Conservation (phyloP, 140 eudicot genomes). For the Artemisia princeps region DNA sequence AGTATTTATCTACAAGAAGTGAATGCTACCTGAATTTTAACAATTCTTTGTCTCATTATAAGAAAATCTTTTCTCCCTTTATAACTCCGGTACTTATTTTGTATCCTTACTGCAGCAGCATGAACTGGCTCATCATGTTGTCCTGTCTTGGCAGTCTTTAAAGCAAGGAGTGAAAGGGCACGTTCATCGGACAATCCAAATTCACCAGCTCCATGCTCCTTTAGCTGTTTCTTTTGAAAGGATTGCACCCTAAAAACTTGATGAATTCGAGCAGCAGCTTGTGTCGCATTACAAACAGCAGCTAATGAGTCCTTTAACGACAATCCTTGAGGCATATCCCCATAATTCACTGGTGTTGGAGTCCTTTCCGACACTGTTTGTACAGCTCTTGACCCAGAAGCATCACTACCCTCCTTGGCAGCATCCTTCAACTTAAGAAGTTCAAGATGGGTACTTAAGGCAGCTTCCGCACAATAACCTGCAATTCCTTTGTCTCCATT, state of each 20-base stretch:
- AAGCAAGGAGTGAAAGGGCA: constrained; percentile 67
- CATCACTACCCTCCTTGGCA: constrained; percentile 27
- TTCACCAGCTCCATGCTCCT: constrained; percentile 51
- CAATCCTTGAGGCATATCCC: constrained; percentile 53
- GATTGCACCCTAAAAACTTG: constrained; percentile 88
- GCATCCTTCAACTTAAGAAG: constrained; percentile 51
- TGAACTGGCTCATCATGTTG: constrained; percentile 62
- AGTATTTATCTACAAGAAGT: neutral
- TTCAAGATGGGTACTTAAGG: constrained; percentile 62
- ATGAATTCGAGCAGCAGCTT: constrained; percentile 91
- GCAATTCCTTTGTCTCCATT: constrained; percentile 92
- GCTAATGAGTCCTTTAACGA: constrained; percentile 88
- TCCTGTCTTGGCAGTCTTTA: constrained; percentile 48
- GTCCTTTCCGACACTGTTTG: constrained; percentile 57
- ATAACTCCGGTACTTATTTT: constrained; percentile 76
- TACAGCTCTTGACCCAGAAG: constrained; percentile 40
- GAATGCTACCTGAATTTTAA: constrained; percentile 71
- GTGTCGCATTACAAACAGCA: constrained; percentile 92
- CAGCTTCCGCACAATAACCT: constrained; percentile 76
- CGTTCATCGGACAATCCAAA: constrained; percentile 65
- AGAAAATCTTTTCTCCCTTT: constrained; percentile 82
- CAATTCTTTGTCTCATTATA: constrained; percentile 62
- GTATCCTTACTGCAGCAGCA: constrained; percentile 84
- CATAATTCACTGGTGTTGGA: constrained; percentile 54
- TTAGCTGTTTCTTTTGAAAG: constrained; percentile 70